Percentiles rank a stretch among this genome's conserved stretches.
These are phyloP conservation scores for Colletotrichum sp. DNA, from an alignment of 2,329 filamentous ascomycete species.

Conservation along the genomic window DNA sequence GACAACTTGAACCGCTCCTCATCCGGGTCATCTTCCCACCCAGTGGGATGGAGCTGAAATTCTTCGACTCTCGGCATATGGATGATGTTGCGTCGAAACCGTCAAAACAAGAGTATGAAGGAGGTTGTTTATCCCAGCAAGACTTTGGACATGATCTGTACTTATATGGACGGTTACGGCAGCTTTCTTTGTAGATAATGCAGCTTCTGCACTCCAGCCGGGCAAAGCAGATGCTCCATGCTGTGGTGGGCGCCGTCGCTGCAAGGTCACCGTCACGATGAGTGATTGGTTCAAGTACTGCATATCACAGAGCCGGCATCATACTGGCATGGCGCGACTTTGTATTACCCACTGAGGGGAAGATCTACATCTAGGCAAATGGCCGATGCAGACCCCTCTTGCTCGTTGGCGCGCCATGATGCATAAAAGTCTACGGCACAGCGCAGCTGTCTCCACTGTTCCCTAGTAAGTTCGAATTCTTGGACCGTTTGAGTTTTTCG, in stretches of 20 bases:
- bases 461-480: background rate
- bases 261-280: background rate
- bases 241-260: background rate
- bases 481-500: too few relatives aligned
- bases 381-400: background rate
- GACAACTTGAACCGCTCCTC: constrained; percentile 42
- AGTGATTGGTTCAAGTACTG: background rate
- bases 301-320: rapidly evolving
- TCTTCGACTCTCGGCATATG: constrained; percentile 31
- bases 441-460: background rate
- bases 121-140: background rate
- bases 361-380: background rate
- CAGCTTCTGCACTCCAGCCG: background rate
- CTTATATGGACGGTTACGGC: too few relatives aligned
- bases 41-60: constrained; percentile 34
- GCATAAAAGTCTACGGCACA: background rate
- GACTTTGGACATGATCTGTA: rapidly evolving
- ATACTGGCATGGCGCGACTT: rapidly evolving
- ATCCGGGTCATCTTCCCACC: constrained; percentile 41
- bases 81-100: background rate
- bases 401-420: background rate
- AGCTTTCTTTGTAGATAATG: too few relatives aligned
- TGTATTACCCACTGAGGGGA: rapidly evolving
- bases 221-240: background rate
- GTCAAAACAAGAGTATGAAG: background rate